Evolutionary conservation across 2,329 filamentous ascomycete species (phyloP).

Genomic region (Sporothrix schenckii): DNA sequence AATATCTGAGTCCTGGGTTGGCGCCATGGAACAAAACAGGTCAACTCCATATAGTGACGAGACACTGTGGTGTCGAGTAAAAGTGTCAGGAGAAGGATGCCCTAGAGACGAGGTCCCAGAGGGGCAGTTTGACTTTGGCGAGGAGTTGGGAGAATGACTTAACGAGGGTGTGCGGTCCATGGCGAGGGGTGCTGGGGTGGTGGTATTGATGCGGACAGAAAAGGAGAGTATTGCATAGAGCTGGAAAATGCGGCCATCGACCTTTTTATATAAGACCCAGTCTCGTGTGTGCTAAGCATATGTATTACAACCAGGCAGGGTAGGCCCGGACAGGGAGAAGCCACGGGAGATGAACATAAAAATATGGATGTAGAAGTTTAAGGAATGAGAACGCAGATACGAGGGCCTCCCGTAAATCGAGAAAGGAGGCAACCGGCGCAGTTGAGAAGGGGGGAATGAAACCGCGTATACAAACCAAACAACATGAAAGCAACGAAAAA

Average conservation of each 20-base stretch:
- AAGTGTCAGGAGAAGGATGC: conserved; percentile 52
- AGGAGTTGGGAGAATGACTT: conserved; percentile 50
- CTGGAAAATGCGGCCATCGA: neutral
- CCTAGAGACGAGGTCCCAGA: conserved; percentile 49
- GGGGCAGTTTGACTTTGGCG: conserved; percentile 51
- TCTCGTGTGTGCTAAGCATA: neutral
- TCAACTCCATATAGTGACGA: conserved; percentile 48
- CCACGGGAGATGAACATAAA: neutral
- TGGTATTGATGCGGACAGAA: neutral
- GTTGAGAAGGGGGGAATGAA: neutral
- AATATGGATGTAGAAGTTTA: neutral
- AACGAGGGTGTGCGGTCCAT: conserved; percentile 58
- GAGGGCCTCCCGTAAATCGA: no score
- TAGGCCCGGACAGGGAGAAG: neutral
- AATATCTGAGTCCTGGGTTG: conserved; percentile 45
- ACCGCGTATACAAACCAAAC: neutral
- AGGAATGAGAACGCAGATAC: no score
- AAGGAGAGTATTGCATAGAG: neutral
- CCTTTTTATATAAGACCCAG: neutral
- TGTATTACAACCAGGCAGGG: neutral
- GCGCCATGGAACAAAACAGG: conserved; percentile 46
- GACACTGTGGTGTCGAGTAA: conserved; percentile 50
- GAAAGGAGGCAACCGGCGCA: no score
- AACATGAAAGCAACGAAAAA: neutral
- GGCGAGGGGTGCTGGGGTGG: conserved; percentile 33